Base-by-base conservation (phyloP, 129 eudicot species). In the Erigeron canadensis region DNA sequence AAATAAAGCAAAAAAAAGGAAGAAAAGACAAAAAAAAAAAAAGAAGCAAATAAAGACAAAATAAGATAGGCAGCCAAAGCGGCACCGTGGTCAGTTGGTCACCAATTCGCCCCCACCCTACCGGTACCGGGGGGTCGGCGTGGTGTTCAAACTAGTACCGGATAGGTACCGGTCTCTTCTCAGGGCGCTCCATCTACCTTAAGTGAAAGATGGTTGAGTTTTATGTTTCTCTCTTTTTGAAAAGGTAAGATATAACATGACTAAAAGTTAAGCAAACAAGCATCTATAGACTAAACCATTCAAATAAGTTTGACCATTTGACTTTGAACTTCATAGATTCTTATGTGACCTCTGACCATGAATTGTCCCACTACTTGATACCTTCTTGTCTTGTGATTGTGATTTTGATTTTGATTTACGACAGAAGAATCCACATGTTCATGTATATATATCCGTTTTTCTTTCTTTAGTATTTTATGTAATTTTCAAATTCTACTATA, bases 361-460 rank as follows among this genome's bases (percentile, higher is more conserved):
- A 38, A 58, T 45, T 46, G 57, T 68, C 12, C 40, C 75, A 56
- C 61, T 42, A 72, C 60, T 72, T 45, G 76, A 46, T 61, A 61
- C 47, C 69, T 61, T 46, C 61, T 72, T 61, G 11, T 46, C 61
- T 72, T 61, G 11, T 72, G 77, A 72, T 61, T 45, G 61, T 72
- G 77, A 73, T 28, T 28, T 28, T 28, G 34, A 28, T 28, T 28
- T 28, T 28, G 34, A 28, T 28, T 61, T 45, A 50, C 60, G 77
- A 73, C 69, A 73, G 13, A 60, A 70, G 65, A 70, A 70, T 56
- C 66, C 15, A 21, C 43, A 37, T 39, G 10, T 55, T 37, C 41
- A 44, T 18, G 70, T 42, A 19, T 44, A 19, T 44, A 28, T 28
- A 28, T 28, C 56, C 42, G 21, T 65, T 44, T 65, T 44, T 43